Conservation (phyloP, 805 yeast genomes). For the Clavispora vitiphila region DNA sequence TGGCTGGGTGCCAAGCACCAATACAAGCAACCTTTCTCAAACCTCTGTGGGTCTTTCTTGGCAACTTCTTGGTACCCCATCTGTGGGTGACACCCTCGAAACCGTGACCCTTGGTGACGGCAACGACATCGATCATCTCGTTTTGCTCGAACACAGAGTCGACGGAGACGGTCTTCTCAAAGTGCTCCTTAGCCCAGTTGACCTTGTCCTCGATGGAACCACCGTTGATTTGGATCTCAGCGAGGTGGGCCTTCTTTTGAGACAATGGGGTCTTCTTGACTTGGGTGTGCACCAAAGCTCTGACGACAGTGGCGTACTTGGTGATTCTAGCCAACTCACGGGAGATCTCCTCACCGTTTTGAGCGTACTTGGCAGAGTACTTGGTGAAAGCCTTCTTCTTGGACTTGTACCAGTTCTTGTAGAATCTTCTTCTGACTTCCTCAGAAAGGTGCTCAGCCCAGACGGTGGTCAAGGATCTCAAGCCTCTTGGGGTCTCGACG, state of each 20-base stretch:
- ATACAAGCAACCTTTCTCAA: conserved; percentile 99
- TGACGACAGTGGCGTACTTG: conserved; percentile 97
- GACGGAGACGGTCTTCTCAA: conserved; percentile 96
- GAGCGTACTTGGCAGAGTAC: conserved; percentile 97
- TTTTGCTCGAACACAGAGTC: conserved; percentile 96
- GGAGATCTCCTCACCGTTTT: conserved; percentile 81
- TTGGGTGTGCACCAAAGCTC: conserved; percentile 99
- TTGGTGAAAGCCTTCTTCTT: conserved; percentile 99
- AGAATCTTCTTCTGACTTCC: conserved; percentile 99
- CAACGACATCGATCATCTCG: conserved; percentile 97
- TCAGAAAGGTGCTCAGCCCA: conserved; percentile 99
- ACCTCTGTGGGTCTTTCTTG: conserved; percentile 99
- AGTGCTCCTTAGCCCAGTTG: conserved; percentile 97
- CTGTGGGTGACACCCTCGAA: conserved; percentile 99
- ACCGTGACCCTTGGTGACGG: conserved; percentile 99
- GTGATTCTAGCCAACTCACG: conserved; percentile 97
- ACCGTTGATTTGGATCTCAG: conserved; percentile 99
- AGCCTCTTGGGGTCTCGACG: conserved; percentile 99
- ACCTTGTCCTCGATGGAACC: conserved; percentile 97
- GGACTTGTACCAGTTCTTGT: conserved; percentile 99
- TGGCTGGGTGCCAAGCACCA: conserved; percentile 99
- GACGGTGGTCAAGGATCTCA: conserved; percentile 98
- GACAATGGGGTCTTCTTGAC: conserved; percentile 97
- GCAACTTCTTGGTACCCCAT: conserved; percentile 99
- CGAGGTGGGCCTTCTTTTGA: conserved; percentile 99